Base-by-base conservation (phyloP, 1,284 basidiomycete genomes). In the Leucoagaricus sp. region DNA sequence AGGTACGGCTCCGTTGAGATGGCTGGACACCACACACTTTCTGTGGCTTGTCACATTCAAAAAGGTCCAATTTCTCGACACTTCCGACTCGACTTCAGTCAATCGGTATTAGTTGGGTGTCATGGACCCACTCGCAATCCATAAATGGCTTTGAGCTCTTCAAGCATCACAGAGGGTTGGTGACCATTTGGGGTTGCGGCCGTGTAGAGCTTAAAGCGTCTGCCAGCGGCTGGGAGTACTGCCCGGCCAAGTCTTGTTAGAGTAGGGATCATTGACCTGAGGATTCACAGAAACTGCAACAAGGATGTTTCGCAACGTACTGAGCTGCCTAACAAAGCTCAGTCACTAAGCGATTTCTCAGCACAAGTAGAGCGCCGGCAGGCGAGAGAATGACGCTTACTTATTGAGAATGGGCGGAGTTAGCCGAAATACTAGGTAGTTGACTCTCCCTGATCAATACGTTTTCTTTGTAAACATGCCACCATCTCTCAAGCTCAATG, bases 401-500 rank as follows among this genome's bases (percentile, higher is more conserved):
- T 9, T 40, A 40, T n/a, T 13, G 25, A 23, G 8, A 12, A n/a
- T 15, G 45, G 4, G 23, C 23, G 7, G 25, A 6, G 6, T 28
- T 28, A 17, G 21, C 36, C 36, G 26, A 17, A 50, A 28, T 23
- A 10, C 28, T 23, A 21, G 31, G 28, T 28, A 21, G 21, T 19
- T 26, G 23, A 34, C 23, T 38, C 41, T 33, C 13, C 23, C 10
- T 40, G 10, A 26, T 15, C 31, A 19, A 17, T 10, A 17, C 41
- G 4, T 13, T 33, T 23, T 41, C 34, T 17, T 29, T 28, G 10
- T 33, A 21, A 55, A 19, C 34, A 88, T 89, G 86, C 80, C 86
- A 58, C 77, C 80, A 58, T 84, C 78, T 62, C 77, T 89, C 49
- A 83, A 82, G 57, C 70, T 91, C 58, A 87, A 89, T 67, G 89